Conservation (phyloP, 306 rosid genomes). For the Rosa multiflora region DNA sequence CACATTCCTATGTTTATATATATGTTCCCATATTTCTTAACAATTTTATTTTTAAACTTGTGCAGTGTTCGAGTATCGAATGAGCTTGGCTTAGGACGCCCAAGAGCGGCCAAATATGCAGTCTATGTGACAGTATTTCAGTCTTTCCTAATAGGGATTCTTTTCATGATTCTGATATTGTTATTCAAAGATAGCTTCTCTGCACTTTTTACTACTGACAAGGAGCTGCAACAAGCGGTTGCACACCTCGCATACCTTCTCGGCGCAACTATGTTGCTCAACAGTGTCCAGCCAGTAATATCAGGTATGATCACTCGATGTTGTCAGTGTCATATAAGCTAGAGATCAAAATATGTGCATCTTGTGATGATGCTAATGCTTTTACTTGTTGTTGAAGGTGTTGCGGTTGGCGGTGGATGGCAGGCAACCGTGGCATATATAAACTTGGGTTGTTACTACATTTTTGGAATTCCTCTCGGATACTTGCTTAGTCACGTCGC, state of each 20-base stretch:
- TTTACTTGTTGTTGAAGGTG: constrained; percentile 46
- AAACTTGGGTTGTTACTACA: constrained; percentile 72
- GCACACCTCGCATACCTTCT: constrained; percentile 36
- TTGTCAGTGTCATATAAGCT: neutral
- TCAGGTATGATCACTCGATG: constrained; percentile 44
- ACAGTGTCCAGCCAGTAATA: constrained; percentile 86
- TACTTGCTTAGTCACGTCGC: constrained; percentile 57
- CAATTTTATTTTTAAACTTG: neutral
- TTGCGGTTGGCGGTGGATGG: constrained; percentile 98
- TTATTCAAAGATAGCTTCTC: constrained; percentile 29
- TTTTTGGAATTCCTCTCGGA: constrained; percentile 82
- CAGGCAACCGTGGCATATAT: constrained; percentile 79
- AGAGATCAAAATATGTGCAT: neutral
- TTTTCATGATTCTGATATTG: constrained; percentile 30
- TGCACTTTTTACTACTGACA: constrained; percentile 30
- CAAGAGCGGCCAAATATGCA: constrained; percentile 52
- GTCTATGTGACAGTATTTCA: constrained; percentile 41
- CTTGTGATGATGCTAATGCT: neutral
- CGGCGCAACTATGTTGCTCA: constrained; percentile 37
- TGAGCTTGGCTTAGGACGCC: constrained; percentile 50
- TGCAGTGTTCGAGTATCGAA: constrained; percentile 59
- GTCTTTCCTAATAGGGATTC: constrained; percentile 41
- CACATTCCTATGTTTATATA: neutral
- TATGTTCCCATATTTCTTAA: neutral
- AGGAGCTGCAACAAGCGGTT: constrained; percentile 24